Evolutionary conservation across 257 asterid species (phyloP).

Genomic region (Forsythia viridissima): DNA sequence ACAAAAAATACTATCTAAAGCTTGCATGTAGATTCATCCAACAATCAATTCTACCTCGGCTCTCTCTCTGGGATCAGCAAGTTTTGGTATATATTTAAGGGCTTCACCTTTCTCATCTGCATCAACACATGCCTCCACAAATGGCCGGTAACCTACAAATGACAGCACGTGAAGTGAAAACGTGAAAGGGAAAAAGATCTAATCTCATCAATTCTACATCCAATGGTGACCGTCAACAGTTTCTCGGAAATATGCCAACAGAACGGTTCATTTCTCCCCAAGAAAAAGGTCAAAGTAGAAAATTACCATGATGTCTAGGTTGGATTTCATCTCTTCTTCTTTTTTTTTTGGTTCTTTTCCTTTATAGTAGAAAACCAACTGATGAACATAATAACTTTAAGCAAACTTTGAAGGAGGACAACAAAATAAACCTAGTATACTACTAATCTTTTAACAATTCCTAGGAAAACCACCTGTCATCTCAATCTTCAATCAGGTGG

Average conservation of each 20-base stretch:
- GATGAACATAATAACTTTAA: not conserved
- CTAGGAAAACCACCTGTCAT: too few species aligned
- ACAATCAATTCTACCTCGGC: conserved; percentile 66
- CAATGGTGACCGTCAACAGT: not conserved
- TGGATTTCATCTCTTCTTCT: not conserved
- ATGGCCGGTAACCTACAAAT: conserved; percentile 84
- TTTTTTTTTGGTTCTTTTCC: not conserved
- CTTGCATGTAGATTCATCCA: not conserved
- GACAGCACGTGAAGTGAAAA: conserved; percentile 9
- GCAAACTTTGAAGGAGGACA: not conserved
- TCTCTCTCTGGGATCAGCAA: conserved; percentile 79
- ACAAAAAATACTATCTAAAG: conserved; percentile 3
- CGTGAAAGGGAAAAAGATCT: not conserved
- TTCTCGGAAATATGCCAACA: not conserved
- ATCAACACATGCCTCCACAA: conserved; percentile 92
- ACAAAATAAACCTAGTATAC: too few species aligned
- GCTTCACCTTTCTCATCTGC: conserved; percentile 91
- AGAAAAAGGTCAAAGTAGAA: not conserved
- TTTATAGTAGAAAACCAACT: not conserved
- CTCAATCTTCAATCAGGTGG: too few species aligned
- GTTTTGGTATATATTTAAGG: conserved; percentile 82
- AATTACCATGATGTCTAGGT: not conserved
- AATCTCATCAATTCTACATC: conserved; percentile 1
- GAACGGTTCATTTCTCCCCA: conserved; percentile 3
- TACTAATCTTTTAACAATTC: too few species aligned